Conservation (phyloP, 352 stramenopile genomes). For the Hyaloperonospora arabidopsidis region DNA sequence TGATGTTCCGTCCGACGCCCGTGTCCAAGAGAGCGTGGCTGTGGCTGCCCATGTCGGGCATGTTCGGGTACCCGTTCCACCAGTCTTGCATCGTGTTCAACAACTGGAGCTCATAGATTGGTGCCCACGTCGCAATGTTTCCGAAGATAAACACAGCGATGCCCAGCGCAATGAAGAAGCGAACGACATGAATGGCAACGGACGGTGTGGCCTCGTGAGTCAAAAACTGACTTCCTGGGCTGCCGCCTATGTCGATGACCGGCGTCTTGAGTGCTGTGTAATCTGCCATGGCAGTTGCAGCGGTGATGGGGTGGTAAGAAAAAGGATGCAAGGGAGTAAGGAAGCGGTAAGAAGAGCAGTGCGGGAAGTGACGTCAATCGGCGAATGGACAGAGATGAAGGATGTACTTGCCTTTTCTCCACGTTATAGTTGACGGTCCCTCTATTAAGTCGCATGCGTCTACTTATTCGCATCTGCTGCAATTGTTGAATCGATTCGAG, state of each 20-base stretch:
- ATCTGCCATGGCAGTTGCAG: conserved; percentile 15
- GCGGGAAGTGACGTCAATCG: no score
- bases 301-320: no score
- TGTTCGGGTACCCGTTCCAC: conserved; percentile 53
- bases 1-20: conserved; percentile 43
- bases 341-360: neutral
- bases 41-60: conserved; percentile 18
- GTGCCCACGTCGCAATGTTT: conserved; percentile 51
- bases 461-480: no score
- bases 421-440: no score
- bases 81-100: conserved; percentile 45
- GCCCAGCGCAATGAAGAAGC: conserved; percentile 29
- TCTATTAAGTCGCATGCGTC: no score
- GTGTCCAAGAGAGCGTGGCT: conserved; percentile 32
- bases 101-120: conserved; percentile 44
- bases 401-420: no score
- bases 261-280: conserved; percentile 30
- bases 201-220: conserved; percentile 5
- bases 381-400: no score
- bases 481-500: conserved; percentile 5
- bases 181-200: conserved; percentile 23
- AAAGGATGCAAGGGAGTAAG: no score
- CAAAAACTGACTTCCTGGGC: neutral
- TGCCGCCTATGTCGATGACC: conserved; percentile 11
- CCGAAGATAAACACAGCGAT: conserved; percentile 48